Evolutionary conservation across 2,329 filamentous ascomycete species (phyloP).

Genomic region (Microdochium bolleyi): DNA sequence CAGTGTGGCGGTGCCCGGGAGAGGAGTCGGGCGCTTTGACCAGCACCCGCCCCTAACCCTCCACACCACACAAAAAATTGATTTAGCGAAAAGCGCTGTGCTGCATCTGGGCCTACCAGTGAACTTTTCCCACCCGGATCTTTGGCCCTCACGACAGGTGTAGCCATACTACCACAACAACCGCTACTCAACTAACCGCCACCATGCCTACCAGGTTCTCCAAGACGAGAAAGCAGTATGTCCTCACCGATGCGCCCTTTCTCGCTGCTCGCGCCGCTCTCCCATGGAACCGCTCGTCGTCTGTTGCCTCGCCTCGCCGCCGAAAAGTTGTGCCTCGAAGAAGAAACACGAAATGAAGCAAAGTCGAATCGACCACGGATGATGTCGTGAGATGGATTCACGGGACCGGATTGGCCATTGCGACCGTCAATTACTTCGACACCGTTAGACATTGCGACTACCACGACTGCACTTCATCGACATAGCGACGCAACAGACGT

Average conservation of each 20-base stretch:
- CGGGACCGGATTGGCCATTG: background rate
- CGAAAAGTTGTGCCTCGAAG: background rate
- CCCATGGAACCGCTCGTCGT: background rate
- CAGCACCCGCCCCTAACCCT: background rate
- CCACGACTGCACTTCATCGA: background rate
- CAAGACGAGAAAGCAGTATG: slow-evolving; percentile 74
- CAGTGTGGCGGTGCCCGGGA: background rate
- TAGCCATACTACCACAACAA: slow-evolving; percentile 21
- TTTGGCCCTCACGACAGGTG: background rate
- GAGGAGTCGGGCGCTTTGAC: background rate
- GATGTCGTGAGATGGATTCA: background rate
- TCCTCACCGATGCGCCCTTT: slow-evolving; percentile 17
- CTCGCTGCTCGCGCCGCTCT: background rate
- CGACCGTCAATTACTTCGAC: background rate
- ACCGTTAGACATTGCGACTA: background rate
- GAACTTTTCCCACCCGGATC: background rate
- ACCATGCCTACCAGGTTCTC: slow-evolving; percentile 67
- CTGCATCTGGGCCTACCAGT: background rate
- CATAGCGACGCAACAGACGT: background rate
- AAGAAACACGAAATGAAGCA: background rate
- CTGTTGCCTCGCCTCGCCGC: background rate
- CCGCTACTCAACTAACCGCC: slow-evolving; percentile 26
- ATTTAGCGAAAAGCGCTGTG: background rate
- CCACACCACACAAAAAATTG: slow-evolving; percentile 1
- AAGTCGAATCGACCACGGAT: background rate